Conservation (phyloP, 75 land plant species). For the Isoetes taiwanensis region DNA sequence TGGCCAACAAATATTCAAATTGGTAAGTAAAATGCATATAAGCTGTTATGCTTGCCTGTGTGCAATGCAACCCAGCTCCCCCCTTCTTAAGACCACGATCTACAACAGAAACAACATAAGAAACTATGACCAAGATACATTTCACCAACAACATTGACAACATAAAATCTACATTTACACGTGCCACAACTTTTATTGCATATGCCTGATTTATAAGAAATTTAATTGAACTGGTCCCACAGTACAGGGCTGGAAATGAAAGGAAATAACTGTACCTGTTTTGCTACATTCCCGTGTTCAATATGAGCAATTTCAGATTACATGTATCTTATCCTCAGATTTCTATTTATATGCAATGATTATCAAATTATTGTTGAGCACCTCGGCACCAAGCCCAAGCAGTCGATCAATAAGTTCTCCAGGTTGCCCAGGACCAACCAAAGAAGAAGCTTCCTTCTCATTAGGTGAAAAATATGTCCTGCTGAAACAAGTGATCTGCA, state of each 20-base stretch:
- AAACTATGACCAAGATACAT: background rate
- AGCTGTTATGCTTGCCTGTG: slow-evolving; percentile 28
- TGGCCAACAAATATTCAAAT: background rate
- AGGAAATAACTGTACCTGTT: too few relatives aligned
- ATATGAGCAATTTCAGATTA: too few relatives aligned
- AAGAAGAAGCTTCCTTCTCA: slow-evolving; percentile 38
- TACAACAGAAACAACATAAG: slow-evolving; percentile 11
- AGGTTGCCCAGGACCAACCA: slow-evolving; percentile 41
- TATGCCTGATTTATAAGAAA: too few relatives aligned
- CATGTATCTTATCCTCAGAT: too few relatives aligned
- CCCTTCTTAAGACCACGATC: slow-evolving; percentile 36
- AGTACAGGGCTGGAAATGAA: too few relatives aligned
- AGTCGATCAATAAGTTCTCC: slow-evolving; percentile 31
- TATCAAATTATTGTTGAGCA: too few relatives aligned
- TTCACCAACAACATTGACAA: background rate
- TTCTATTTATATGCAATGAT: too few relatives aligned
- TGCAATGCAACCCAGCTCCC: slow-evolving; percentile 31
- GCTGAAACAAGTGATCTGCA: slow-evolving; percentile 27
- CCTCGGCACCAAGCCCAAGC: slow-evolving; percentile 40
- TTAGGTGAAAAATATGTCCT: slow-evolving; percentile 42
- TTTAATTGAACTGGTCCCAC: too few relatives aligned
- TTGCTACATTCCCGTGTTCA: too few relatives aligned
- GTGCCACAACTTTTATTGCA: too few relatives aligned
- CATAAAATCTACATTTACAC: background rate
- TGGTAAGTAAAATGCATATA: background rate